A percentile compares a stretch with the other conserved stretches of the same genome.
phyloP scores from a whole-genome alignment of 2,329 filamentous ascomycete species.

The Cryoendolithus antarcticus region DNA sequence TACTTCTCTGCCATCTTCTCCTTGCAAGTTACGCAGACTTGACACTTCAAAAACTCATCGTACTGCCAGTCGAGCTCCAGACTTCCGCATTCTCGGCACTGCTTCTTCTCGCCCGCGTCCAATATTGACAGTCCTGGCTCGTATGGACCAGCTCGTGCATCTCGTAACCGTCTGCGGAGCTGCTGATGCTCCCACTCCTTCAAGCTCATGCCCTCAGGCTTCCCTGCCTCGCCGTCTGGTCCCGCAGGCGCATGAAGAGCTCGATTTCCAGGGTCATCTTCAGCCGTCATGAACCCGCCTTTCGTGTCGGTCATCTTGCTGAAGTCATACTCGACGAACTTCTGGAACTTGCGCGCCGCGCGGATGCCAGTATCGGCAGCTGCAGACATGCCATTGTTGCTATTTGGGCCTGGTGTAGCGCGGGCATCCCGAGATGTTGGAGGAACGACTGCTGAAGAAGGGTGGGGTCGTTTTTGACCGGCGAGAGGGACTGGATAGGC shows the following conservation, averaged over 20 bases:
- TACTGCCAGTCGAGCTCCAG: conserved; percentile 91
- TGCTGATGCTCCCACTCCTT: conserved; percentile 85
- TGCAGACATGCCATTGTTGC: conserved; percentile 21
- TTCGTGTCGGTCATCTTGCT: conserved; percentile 97
- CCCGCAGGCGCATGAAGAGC: conserved; percentile 45
- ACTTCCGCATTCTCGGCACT: conserved; percentile 67
- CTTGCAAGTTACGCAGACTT: conserved; percentile 74
- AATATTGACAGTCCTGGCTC: conserved; percentile 78
- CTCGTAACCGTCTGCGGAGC: conserved; percentile 57
- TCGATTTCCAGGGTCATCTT: conserved; percentile 84
- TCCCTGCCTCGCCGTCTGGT: conserved; percentile 34
- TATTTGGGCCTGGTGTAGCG: conserved; percentile 26
- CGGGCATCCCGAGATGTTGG: conserved; percentile 59
- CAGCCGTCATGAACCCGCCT: conserved; percentile 79
- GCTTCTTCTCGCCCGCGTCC: conserved; percentile 46
- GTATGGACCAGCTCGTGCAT: conserved; percentile 67
- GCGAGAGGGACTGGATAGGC: conserved; percentile 30
- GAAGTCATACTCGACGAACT: conserved; percentile 96
- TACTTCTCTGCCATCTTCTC: conserved; percentile 87
- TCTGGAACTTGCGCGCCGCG: conserved; percentile 76
- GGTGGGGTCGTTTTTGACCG: conserved; percentile 58
- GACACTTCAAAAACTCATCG: conserved; percentile 68
- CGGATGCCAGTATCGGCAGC: conserved; percentile 45
- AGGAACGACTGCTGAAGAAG: conserved; percentile 33
- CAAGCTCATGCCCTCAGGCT: conserved; percentile 77